phyloP scores from a whole-genome alignment of 768 basidiomycete genomes.

The Lactarius pseudohatsudake region DNA sequence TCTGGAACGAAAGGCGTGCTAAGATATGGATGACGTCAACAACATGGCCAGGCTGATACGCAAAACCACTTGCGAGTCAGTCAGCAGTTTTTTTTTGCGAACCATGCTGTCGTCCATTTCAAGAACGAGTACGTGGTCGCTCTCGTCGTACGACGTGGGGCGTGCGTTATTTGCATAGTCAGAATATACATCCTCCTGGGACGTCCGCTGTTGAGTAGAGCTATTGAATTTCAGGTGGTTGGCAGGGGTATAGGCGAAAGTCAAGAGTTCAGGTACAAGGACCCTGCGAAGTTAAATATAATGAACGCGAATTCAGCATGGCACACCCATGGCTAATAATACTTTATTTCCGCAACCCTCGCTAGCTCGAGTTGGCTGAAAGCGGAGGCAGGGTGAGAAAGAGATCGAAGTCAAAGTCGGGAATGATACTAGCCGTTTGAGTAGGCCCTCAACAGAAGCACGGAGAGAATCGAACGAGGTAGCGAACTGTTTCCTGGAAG shows the following conservation, averaged over 20 bases:
- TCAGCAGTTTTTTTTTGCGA: conserved; percentile 1
- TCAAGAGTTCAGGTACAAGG: conserved; percentile 76
- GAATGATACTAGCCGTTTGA: conserved; percentile 59
- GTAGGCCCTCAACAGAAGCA: conserved; percentile 74
- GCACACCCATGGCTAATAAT: conserved; percentile 10
- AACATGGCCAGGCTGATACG: neutral
- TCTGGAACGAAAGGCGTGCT: conserved; percentile 23
- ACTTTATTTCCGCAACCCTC: conserved; percentile 86
- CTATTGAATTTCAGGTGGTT: conserved; percentile 58
- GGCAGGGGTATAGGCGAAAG: conserved; percentile 76
- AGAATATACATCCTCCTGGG: neutral
- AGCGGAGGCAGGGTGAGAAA: conserved; percentile 5
- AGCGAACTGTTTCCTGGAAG: conserved; percentile 75
- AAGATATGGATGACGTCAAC: neutral
- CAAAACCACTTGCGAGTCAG: conserved; percentile 17
- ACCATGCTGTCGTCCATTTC: conserved; percentile 49
- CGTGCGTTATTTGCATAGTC: conserved; percentile 23
- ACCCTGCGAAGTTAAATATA: conserved; percentile 46
- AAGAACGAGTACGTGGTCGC: conserved; percentile 51
- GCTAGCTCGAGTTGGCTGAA: conserved; percentile 73
- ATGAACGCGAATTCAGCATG: conserved; percentile 1
- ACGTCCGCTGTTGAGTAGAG: conserved; percentile 43
- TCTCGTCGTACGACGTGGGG: conserved; percentile 37
- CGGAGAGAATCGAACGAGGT: conserved; percentile 75
- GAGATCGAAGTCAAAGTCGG: conserved; percentile 1